Percentiles rank a stretch among this genome's conserved stretches.
These are phyloP conservation scores for Phytophthora palmivora DNA, from an alignment of 352 stramenopile species.

Conservation along the genomic window DNA sequence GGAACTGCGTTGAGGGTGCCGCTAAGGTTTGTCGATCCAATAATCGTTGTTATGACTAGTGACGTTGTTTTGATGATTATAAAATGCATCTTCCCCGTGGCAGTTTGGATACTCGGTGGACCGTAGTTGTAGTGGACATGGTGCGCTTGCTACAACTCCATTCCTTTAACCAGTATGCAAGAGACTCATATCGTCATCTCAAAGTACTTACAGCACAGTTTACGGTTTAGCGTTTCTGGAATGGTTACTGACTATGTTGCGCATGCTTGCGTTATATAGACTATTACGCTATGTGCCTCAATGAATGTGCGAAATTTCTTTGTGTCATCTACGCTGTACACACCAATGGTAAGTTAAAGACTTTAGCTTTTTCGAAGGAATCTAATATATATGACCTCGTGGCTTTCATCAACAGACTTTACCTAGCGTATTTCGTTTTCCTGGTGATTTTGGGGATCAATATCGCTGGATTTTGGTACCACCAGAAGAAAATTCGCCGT, in stretches of 20 bases:
- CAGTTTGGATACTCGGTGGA: conserved; percentile 64
- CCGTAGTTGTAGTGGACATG: conserved; percentile 73
- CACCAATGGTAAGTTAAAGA: conserved; percentile 40
- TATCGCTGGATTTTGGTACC: conserved; percentile 49
- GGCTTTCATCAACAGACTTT: conserved; percentile 41
- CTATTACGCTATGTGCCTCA: conserved; percentile 66
- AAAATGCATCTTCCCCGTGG: conserved; percentile 1
- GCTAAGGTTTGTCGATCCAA: conserved; percentile 37
- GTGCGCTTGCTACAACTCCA: conserved; percentile 62
- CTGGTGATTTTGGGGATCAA: conserved; percentile 26
- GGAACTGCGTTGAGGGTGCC: conserved; percentile 70
- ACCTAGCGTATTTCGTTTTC: conserved; percentile 45
- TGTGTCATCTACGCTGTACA: conserved; percentile 58
- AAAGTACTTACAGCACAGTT: conserved; percentile 41
- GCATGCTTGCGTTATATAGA: conserved; percentile 29
- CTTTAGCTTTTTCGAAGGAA: not conserved
- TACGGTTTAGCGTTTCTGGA: too few species aligned
- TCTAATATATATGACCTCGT: not conserved
- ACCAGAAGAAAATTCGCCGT: conserved; percentile 4
- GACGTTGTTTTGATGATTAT: not conserved
- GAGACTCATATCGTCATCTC: conserved; percentile 68
- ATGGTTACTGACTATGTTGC: not conserved
- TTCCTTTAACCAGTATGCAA: conserved; percentile 72
- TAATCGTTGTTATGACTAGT: not conserved
- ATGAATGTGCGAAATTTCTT: conserved; percentile 78